Evolutionary conservation across 169 alveolate genomes (phyloP), one percentile per base, ranked within the genome.

Genomic region (Plasmodium relictum): DNA sequence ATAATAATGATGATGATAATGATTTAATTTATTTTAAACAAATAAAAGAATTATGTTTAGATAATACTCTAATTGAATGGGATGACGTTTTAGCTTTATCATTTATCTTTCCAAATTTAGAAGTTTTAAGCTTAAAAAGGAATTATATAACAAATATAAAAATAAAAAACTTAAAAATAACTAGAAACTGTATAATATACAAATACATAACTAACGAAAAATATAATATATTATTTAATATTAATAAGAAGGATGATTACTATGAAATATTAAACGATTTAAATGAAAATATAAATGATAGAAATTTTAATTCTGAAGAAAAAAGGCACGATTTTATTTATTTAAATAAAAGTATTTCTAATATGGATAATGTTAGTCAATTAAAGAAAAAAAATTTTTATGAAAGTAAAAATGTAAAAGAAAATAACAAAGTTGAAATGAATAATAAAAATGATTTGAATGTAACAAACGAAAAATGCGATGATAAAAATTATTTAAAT

Each of bases 31-130:
- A 59, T 41, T 83, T 83, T 56, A 63, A 54, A 44, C 80, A 83
- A n/a, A 83, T 83, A 22, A 83, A 66, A 54, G 91, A 83, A 41
- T 18, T 83, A 14, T 83, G 91, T 45, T 31, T 83, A 24, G 91
- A 83, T 26, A 68, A 83, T 24, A 62, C 91, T 0, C 42, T 83
- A 12, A 83, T 83, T 12, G 72, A 54, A 0, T 83, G 91, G 91
- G 85, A 83, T 18, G 91, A 83, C 22, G 85, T 83, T 4, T 45
- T 83, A 45, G 22, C 39, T 68, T 20, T 83, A 58, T 83, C 91
- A 7, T 83, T 83, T 24, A 61, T 83, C 44, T 83, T 83, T 39
- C 91, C 91, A 14, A 68, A 68, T 59, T n/a, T 83, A 45, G 91
- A 83, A 56, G 68, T 22, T 12, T 48, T 83, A 4, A 83, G 91